Conservation (phyloP, 2,329 filamentous ascomycete genomes). For the Paraconiothyrium brasiliense region DNA sequence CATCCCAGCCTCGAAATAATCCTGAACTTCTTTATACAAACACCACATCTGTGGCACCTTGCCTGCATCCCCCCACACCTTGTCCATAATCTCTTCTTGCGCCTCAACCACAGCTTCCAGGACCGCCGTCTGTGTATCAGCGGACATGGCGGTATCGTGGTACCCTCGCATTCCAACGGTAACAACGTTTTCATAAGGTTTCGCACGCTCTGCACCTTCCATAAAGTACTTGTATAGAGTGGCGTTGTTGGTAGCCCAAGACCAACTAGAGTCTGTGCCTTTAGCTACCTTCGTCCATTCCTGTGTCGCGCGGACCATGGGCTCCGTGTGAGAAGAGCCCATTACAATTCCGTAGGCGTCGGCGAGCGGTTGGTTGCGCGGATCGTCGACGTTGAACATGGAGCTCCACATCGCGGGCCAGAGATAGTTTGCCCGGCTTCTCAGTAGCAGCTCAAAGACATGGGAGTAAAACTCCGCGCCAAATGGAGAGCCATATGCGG, state of each 20-base stretch:
- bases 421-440: slow-evolving; percentile 76
- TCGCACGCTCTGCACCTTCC: slow-evolving; percentile 71
- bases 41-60: slow-evolving; percentile 75
- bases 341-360: slow-evolving; percentile 80
- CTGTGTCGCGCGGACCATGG: slow-evolving; percentile 69
- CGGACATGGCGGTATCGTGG: slow-evolving; percentile 71
- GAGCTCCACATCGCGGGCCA: slow-evolving; percentile 78
- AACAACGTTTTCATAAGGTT: slow-evolving; percentile 72
- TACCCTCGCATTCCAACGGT: slow-evolving; percentile 75
- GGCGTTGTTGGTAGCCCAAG: slow-evolving; percentile 74
- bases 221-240: slow-evolving; percentile 74
- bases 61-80: slow-evolving; percentile 63
- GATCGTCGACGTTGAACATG: slow-evolving; percentile 78
- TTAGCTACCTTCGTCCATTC: slow-evolving; percentile 60
- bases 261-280: slow-evolving; percentile 65
- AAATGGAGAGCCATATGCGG: slow-evolving; percentile 54
- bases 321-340: slow-evolving; percentile 77
- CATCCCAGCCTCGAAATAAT: slow-evolving; percentile 72
- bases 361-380: slow-evolving; percentile 72
- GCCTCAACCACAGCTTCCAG: slow-evolving; percentile 69
- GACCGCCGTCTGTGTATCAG: slow-evolving; percentile 65
- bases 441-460: slow-evolving; percentile 75
- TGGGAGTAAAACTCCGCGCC: slow-evolving; percentile 72
- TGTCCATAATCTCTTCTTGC: slow-evolving; percentile 67
- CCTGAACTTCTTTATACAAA: slow-evolving; percentile 77